Evolutionary conservation across 352 stramenopile genomes (phyloP).

Genomic region (Blastocystis hominis): DNA sequence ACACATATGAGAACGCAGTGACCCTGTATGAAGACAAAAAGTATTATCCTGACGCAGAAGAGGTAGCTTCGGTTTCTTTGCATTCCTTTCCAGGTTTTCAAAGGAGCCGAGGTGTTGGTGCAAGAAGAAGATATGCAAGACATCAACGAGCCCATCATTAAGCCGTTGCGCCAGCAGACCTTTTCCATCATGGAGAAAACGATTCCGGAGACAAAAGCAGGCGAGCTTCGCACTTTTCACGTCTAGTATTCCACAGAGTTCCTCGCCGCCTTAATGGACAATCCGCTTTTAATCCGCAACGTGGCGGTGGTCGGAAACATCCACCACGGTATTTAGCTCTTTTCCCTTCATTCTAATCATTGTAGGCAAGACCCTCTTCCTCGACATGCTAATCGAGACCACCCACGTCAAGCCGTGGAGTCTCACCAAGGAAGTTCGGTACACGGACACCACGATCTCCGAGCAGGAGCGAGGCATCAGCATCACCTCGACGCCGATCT

Average conservation of each 20-base stretch:
- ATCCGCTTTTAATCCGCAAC: slow-evolving; percentile 78
- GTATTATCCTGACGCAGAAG: slow-evolving; percentile 90
- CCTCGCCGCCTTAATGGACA: slow-evolving; percentile 76
- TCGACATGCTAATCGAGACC: slow-evolving; percentile 78
- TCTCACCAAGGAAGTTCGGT: slow-evolving; percentile 69
- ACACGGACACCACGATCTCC: slow-evolving; percentile 85
- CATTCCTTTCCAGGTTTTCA: slow-evolving; percentile 39
- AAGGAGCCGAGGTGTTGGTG: slow-evolving; percentile 85
- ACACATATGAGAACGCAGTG: slow-evolving; percentile 71
- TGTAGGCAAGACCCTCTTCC: slow-evolving; percentile 63
- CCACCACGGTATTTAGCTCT: slow-evolving; percentile 78
- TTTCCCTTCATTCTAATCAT: background rate
- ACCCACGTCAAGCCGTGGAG: slow-evolving; percentile 73
- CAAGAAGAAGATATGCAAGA: slow-evolving; percentile 97
- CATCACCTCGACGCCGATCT: slow-evolving; percentile 89
- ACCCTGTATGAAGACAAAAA: slow-evolving; percentile 99
- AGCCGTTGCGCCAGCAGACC: slow-evolving; percentile 82
- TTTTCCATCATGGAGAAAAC: slow-evolving; percentile 79
- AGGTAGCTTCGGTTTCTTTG: slow-evolving; percentile 66
- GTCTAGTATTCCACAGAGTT: slow-evolving; percentile 78
- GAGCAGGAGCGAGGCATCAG: slow-evolving; percentile 90
- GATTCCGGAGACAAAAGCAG: slow-evolving; percentile 68
- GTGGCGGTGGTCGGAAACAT: slow-evolving; percentile 90
- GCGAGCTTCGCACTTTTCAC: slow-evolving; percentile 60
- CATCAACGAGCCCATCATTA: slow-evolving; percentile 92